Conservation (phyloP, 192 early-diverging fungal genomes). For the Entomortierella beljakovae region DNA sequence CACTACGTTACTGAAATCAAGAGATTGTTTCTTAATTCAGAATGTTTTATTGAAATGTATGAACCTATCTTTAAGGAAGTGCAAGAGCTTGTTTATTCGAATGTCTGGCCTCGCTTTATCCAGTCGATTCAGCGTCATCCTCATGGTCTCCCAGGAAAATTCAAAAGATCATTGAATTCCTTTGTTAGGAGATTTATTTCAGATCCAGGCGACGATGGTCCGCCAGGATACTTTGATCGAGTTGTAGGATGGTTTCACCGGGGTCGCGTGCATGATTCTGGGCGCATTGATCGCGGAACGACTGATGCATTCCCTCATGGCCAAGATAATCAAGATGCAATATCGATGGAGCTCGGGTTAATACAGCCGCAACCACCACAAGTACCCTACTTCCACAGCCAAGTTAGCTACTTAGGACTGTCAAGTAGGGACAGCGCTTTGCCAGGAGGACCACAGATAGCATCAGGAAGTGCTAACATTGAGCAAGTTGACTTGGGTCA, state of each 20-base stretch:
- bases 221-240: not conserved
- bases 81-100: conserved; percentile 42
- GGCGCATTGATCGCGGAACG: not conserved
- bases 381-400: conserved; percentile 21
- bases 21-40: conserved; percentile 14
- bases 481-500: conserved; percentile 14
- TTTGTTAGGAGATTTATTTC: not conserved
- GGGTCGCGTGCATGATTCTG: not conserved
- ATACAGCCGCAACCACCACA: conserved; percentile 8
- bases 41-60: conserved; percentile 44
- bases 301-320: not conserved
- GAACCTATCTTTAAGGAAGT: conserved; percentile 35
- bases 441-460: not conserved
- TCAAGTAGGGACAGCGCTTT: not conserved
- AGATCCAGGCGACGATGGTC: not conserved
- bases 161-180: conserved; percentile 12
- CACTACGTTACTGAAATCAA: conserved; percentile 12
- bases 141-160: conserved; percentile 6
- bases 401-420: not conserved
- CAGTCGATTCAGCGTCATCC: conserved; percentile 29
- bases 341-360: not conserved
- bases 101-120: conserved; percentile 49
- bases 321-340: not conserved
- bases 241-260: not conserved
- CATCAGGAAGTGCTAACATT: not conserved